These are phyloP conservation scores for Aspergillus diversus DNA, from an alignment of 495 filamentous ascomycete species.

Conservation along the genomic window DNA sequence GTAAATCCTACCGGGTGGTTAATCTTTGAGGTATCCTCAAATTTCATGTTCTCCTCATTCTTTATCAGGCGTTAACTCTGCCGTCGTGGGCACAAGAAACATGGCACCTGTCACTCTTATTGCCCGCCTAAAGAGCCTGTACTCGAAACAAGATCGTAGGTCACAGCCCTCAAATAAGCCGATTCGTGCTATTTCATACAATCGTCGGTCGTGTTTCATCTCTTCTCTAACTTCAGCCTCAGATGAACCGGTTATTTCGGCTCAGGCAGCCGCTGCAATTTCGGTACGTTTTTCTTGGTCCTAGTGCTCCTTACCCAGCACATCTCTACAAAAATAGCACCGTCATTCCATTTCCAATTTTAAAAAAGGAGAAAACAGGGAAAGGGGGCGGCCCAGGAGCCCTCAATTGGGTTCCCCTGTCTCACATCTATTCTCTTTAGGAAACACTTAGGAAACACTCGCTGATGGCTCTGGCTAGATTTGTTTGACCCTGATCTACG, in stretches of 20 bases:
- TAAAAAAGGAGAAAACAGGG: not conserved
- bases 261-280: constrained; percentile 48
- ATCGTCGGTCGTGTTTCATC: not conserved
- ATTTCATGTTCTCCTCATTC: not conserved
- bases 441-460: not conserved
- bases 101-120: constrained; percentile 46
- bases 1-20: not conserved
- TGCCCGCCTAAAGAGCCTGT: constrained; percentile 42
- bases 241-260: constrained; percentile 55
- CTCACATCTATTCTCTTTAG: not conserved
- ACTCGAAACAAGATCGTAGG: constrained; percentile 42
- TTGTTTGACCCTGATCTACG: constrained; percentile 81
- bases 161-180: constrained; percentile 1
- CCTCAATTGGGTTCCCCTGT: not conserved
- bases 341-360: not conserved
- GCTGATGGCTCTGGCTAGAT: constrained; percentile 48
- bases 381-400: constrained; percentile 9
- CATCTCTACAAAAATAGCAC: constrained; percentile 24
- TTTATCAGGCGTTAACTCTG: not conserved
- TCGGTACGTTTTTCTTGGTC: constrained; percentile 48
- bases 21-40: not conserved
- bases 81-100: not conserved
- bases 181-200: not conserved
- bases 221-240: constrained; percentile 19
- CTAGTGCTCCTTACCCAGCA: constrained; percentile 11